phyloP scores from a whole-genome alignment of 441 rosid species.

The Macaranga tanarius region DNA sequence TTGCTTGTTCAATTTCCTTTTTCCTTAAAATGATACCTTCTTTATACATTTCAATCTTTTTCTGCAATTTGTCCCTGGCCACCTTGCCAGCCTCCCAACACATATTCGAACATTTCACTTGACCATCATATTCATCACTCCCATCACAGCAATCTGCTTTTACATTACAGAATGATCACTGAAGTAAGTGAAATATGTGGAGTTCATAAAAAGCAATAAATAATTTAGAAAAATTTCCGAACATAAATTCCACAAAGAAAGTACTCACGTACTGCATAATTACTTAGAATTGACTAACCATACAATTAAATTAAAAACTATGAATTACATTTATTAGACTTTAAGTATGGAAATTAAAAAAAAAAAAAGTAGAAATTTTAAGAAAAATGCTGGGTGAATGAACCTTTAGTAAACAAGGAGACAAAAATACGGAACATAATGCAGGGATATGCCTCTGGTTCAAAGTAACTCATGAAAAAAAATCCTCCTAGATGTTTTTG shows the following conservation, averaged over 20 bases:
- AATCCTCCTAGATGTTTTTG: not conserved
- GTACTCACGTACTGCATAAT: not conserved
- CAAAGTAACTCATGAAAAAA: not conserved
- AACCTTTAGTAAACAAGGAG: not conserved
- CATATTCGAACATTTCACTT: slow-evolving; percentile 61
- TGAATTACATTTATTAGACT: not conserved
- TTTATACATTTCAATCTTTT: slow-evolving; percentile 59
- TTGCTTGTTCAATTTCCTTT: slow-evolving; percentile 59
- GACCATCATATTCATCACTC: slow-evolving; percentile 88
- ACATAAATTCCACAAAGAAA: not conserved
- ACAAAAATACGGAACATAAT: not conserved
- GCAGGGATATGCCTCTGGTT: not conserved
- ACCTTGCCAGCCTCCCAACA: slow-evolving; percentile 97
- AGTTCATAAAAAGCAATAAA: not conserved
- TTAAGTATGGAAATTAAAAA: not conserved
- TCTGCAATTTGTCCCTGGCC: slow-evolving; percentile 70
- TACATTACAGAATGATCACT: slow-evolving; percentile 7
- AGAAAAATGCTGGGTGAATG: not conserved
- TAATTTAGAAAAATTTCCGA: not conserved
- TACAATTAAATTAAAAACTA: not conserved
- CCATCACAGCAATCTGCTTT: slow-evolving; percentile 93
- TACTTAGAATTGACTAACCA: not conserved
- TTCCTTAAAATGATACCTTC: slow-evolving; percentile 62
- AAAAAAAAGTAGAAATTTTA: not conserved
- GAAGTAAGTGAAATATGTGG: not conserved